Conservation (phyloP, 805 yeast genomes). For the Clavispora vitiphila region DNA sequence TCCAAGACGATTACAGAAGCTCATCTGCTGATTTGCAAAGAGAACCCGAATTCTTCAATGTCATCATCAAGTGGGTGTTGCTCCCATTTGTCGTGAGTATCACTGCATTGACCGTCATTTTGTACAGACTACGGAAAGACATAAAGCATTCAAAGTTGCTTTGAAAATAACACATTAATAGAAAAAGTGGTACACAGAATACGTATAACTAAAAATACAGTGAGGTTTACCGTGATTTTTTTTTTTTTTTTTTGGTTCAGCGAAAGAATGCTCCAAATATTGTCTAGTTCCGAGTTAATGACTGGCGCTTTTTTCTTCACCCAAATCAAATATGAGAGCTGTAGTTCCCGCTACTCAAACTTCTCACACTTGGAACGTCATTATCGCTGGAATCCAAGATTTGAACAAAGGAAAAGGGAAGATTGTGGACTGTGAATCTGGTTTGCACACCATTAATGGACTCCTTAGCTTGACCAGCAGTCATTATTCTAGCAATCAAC, state of each 20-base stretch:
- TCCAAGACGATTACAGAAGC: constrained; percentile 22
- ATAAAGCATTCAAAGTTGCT: constrained; percentile 58
- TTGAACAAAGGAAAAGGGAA: constrained; percentile 38
- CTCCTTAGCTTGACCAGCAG: constrained; percentile 68
- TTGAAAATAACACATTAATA: constrained; percentile 17
- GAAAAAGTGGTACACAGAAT: background rate
- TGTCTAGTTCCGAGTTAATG: too few relatives aligned
- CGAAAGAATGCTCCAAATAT: background rate
- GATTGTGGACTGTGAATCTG: constrained; percentile 49
- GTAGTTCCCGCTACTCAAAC: constrained; percentile 47
- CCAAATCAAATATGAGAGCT: constrained; percentile 27
- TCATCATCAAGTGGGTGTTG: constrained; percentile 34
- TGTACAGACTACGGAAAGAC: constrained; percentile 54
- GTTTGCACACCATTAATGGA: constrained; percentile 69
- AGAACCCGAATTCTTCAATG: constrained; percentile 17
- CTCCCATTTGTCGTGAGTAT: constrained; percentile 38
- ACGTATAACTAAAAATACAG: background rate
- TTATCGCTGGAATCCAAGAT: constrained; percentile 26
- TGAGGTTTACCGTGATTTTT: background rate
- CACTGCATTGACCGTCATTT: constrained; percentile 39
- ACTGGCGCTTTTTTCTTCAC: background rate
- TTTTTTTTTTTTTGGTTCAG: background rate
- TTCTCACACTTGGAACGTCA: constrained; percentile 44
- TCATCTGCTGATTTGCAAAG: constrained; percentile 3
- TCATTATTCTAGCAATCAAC: constrained; percentile 80